Evolutionary conservation across 371 early-diverging fungal genomes (phyloP), one percentile per base, ranked within the genome.

Genomic region (Fennellomyces sp.): DNA sequence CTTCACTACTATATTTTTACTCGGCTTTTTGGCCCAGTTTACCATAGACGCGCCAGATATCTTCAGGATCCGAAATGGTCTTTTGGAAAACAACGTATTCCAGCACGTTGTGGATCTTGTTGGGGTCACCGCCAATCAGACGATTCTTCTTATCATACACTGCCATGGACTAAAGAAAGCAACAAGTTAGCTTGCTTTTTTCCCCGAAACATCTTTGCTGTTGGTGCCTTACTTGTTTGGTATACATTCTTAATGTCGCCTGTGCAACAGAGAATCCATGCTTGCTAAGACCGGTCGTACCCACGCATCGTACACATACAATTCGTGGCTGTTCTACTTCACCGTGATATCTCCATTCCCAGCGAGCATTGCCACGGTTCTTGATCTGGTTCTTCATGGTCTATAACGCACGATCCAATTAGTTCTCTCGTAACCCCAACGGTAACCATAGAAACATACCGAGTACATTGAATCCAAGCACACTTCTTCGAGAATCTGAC

Each of bases 21-120:
- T n/a, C n/a, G n/a, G n/a, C n/a, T n/a, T n/a, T n/a, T n/a, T n/a
- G n/a, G n/a, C n/a, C n/a, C n/a, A n/a, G n/a, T 23, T 90, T 90
- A 61, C 89, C 88, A 59, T 87, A 88, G 27, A 91, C 81, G 55
- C 73, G 73, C 92, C 92, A 91, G 51, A 84, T 81, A 51, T 87
- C 84, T 30, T 78, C 81, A 23, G 83, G 78, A 53, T 88, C 81
- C 10, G 85, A 79, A 35, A 90, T 76, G 11, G 84, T 76, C 55
- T 88, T 75, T 69, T 91, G 92, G 72, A 89, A 88, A 5, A 91
- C 89, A 49, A 88, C 75, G 57, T 88, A 88, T 65, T 91, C 91
- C 28, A 75, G 66, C 11, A 90, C 78, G 35, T 76, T 82, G 42
- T 82, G 82, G 13, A 82, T 62, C 62, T 83, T 85, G 61, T 82